phyloP scores from a whole-genome alignment of 2,329 filamentous ascomycete species.

The Claviceps arundinis region DNA sequence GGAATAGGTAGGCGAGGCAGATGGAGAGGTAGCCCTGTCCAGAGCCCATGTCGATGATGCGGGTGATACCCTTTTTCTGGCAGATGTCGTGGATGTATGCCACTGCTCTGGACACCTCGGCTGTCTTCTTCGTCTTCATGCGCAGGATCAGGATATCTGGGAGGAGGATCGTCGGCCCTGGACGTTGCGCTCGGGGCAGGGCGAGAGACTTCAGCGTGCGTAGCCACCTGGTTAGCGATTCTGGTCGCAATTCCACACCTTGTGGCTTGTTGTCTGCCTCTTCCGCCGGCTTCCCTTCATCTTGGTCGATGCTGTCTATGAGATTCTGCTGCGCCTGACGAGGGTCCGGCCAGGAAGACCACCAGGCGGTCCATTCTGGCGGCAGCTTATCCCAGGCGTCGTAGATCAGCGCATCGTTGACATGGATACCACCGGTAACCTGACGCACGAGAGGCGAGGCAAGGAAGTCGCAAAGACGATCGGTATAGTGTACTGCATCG shows the following conservation, averaged over 20 bases:
- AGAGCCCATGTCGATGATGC: conserved; percentile 15
- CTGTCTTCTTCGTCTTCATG: conserved; percentile 20
- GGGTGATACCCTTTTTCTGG: conserved; percentile 11
- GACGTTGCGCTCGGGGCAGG: conserved; percentile 11
- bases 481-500: conserved; percentile 11
- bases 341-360: conserved; percentile 15
- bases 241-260: conserved; percentile 5
- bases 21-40: conserved; percentile 20
- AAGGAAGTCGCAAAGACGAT: conserved; percentile 13
- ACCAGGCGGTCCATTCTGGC: conserved; percentile 18
- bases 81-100: conserved; percentile 15
- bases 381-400: conserved; percentile 18
- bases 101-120: conserved; percentile 16
- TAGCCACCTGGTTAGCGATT: conserved; percentile 14
- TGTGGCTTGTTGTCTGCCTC: background rate
- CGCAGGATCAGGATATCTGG: conserved; percentile 11
- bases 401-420: conserved; percentile 20
- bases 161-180: conserved; percentile 7
- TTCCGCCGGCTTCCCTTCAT: background rate
- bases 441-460: conserved; percentile 16
- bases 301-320: conserved; percentile 16
- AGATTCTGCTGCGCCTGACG: conserved; percentile 17
- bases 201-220: conserved; percentile 12
- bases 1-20: conserved; percentile 16
- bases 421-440: conserved; percentile 21